These are phyloP conservation scores for Leccinum longicurvipes DNA, from an alignment of 768 basidiomycete genomes.

Conservation along the genomic window DNA sequence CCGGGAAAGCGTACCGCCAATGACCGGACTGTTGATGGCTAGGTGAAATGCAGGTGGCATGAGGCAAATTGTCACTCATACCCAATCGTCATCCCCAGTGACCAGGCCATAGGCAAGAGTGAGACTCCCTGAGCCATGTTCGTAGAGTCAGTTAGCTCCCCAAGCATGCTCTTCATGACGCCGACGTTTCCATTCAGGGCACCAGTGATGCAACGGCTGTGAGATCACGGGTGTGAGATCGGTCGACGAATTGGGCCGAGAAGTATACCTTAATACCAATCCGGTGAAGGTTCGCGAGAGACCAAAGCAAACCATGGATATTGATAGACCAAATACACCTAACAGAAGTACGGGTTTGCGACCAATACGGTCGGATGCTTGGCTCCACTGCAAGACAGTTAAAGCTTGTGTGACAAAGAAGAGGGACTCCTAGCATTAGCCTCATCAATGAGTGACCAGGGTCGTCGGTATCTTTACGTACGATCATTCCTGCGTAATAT, in stretches of 20 bases:
- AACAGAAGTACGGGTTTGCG: slow-evolving; percentile 47
- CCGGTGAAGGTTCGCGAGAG: slow-evolving; percentile 55
- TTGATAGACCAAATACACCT: slow-evolving; percentile 35
- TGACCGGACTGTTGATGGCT: slow-evolving; percentile 42
- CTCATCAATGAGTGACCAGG: neutral
- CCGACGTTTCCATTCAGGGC: slow-evolving; percentile 67
- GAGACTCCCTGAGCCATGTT: slow-evolving; percentile 47
- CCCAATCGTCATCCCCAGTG: slow-evolving; percentile 34
- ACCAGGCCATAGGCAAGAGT: slow-evolving; percentile 35
- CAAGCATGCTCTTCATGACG: slow-evolving; percentile 72
- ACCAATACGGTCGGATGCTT: slow-evolving; percentile 45
- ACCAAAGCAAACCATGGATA: slow-evolving; percentile 63
- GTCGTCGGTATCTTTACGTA: slow-evolving; percentile 24
- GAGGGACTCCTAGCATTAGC: slow-evolving; percentile 38
- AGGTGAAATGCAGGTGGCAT: neutral
- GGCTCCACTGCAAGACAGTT: slow-evolving; percentile 46
- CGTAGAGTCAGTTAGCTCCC: slow-evolving; percentile 59
- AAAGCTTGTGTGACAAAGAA: slow-evolving; percentile 46
- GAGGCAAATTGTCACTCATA: slow-evolving; percentile 7
- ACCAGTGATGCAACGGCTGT: slow-evolving; percentile 60
- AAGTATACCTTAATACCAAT: slow-evolving; percentile 51
- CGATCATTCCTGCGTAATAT: slow-evolving; percentile 50
- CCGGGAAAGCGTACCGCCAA: slow-evolving; percentile 53
- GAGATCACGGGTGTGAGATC: slow-evolving; percentile 6
- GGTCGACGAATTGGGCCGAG: neutral